A percentile compares a stretch with the other conserved stretches of the same genome.
These are phyloP conservation scores for Aspergillus sergii DNA, from an alignment of 2,329 filamentous ascomycete species.

Conservation along the genomic window DNA sequence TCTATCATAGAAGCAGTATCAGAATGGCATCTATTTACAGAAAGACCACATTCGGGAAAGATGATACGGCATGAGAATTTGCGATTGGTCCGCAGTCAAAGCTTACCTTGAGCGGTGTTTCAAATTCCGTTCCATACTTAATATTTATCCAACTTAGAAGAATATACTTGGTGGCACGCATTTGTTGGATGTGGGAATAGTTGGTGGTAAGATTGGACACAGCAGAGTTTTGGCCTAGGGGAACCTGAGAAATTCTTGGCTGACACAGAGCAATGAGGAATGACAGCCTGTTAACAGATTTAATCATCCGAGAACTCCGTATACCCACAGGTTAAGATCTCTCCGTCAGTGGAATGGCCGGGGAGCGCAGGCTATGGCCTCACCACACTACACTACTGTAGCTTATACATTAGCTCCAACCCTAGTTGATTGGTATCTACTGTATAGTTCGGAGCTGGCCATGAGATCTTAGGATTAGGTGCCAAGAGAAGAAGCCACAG, in stretches of 20 bases:
- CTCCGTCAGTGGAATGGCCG: neutral
- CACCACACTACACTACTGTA: conserved; percentile 5
- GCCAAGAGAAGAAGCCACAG: neutral
- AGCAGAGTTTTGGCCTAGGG: neutral
- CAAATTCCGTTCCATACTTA: neutral
- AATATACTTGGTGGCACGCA: neutral
- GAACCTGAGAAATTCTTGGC: neutral
- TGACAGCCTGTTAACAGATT: neutral
- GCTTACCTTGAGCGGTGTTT: neutral
- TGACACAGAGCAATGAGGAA: neutral
- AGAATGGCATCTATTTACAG: neutral
- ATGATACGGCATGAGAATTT: neutral
- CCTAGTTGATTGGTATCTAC: neutral
- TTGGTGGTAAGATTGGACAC: neutral
- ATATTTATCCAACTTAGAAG: neutral
- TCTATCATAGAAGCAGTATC: neutral
- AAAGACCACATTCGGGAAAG: neutral
- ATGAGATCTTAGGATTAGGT: conserved; percentile 1
- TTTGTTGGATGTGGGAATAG: neutral
- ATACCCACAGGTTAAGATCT: neutral
- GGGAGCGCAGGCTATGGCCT: neutral
- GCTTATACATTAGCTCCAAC: conserved; percentile 5
- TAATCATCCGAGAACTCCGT: conserved; percentile 1
- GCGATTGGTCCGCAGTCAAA: neutral
- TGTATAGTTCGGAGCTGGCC: neutral